Percentiles rank a stretch among this genome's conserved stretches.
phyloP scores from a whole-genome alignment of 805 yeast species.

The Candida dajiaensis region DNA sequence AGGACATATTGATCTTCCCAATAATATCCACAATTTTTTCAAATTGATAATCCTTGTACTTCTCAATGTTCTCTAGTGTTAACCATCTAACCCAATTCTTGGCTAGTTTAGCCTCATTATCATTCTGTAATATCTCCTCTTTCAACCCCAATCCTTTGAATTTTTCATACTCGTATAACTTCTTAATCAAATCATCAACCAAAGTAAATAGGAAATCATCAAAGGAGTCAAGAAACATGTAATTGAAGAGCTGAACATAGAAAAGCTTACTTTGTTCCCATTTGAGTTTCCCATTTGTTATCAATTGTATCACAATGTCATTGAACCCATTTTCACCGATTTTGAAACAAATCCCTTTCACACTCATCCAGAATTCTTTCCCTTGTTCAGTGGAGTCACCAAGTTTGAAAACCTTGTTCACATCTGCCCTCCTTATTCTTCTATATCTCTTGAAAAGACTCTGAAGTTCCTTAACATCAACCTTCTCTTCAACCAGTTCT shows the following conservation, averaged over 20 bases:
- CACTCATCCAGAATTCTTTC: conserved; percentile 35
- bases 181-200: conserved; percentile 10
- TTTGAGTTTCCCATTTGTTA: conserved; percentile 26
- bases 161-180: conserved; percentile 12
- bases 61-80: conserved; percentile 2
- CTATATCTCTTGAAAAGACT: conserved; percentile 41
- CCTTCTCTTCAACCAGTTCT: conserved; percentile 19
- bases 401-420: conserved; percentile 31
- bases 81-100: conserved; percentile 16
- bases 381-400: conserved; percentile 41
- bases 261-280: conserved; percentile 22
- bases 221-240: conserved; percentile 10
- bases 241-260: conserved; percentile 24
- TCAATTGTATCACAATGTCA: conserved; percentile 28
- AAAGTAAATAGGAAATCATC: conserved; percentile 19
- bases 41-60: background rate
- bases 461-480: conserved; percentile 27
- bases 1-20: conserved; percentile 10
- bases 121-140: background rate
- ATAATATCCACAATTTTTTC: conserved; percentile 10
- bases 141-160: conserved; percentile 2
- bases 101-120: conserved; percentile 6
- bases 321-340: conserved; percentile 18
- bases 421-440: conserved; percentile 41
- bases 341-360: conserved; percentile 21